A percentile compares a stretch with the other conserved stretches of the same genome.
phyloP scores from a whole-genome alignment of 2,329 filamentous ascomycete genomes.

The Myriosclerotinia curreyana region DNA sequence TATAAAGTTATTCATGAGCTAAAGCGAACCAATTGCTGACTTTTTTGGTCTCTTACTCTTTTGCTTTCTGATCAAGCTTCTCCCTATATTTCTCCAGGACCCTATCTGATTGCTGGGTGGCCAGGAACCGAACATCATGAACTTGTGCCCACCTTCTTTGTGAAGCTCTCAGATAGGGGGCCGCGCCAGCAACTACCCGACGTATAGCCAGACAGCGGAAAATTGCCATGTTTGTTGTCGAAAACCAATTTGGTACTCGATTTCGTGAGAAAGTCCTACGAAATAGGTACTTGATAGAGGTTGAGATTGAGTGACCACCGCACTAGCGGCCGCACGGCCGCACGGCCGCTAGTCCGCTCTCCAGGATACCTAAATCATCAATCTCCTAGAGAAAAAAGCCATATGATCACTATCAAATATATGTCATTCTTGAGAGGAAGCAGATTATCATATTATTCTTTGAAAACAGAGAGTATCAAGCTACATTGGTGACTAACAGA shows the following conservation, averaged over 20 bases:
- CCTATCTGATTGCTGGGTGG: constrained; percentile 67
- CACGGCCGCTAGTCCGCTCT: neutral
- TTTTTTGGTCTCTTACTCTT: constrained; percentile 46
- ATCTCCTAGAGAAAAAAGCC: too few relatives aligned
- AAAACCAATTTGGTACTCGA: neutral
- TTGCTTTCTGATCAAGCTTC: constrained; percentile 81
- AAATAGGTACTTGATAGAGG: neutral
- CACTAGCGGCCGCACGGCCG: constrained; percentile 4
- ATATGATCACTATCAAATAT: too few relatives aligned
- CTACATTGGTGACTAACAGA: too few relatives aligned
- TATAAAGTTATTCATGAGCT: constrained; percentile 27
- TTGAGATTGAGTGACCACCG: neutral
- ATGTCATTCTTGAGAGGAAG: too few relatives aligned
- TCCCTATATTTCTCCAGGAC: constrained; percentile 82
- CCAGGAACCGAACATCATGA: constrained; percentile 86
- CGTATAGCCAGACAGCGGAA: constrained; percentile 50
- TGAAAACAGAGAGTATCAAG: too few relatives aligned
- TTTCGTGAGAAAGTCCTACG: neutral
- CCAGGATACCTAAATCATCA: too few relatives aligned
- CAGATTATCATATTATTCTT: neutral
- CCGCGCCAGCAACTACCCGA: constrained; percentile 38
- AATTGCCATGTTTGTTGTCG: constrained; percentile 46
- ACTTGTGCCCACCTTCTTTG: constrained; percentile 90
- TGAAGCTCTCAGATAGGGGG: constrained; percentile 38
- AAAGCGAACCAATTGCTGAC: neutral